Base-by-base conservation (phyloP, 352 stramenopile species). In the Plasmopara muralis region DNA sequence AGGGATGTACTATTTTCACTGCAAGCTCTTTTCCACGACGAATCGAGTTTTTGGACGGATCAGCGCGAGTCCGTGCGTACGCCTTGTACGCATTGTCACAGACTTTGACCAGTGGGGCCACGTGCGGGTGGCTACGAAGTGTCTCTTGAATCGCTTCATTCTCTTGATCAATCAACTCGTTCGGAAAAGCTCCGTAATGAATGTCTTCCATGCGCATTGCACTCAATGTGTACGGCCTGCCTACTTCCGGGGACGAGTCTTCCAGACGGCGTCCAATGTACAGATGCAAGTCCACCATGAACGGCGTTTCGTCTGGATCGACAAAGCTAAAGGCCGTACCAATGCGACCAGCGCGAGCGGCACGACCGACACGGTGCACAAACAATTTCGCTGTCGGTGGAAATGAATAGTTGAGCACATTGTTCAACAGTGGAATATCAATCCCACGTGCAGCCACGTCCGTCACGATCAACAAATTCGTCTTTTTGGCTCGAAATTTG, bases 11-110 rank as follows among this genome's bases (percentile, higher is more conserved):
- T 43, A 93, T 92, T 56, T 96, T 97, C 38, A 79, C 56, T 9
- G 70, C 77, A 43, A 99, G 70, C 31, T 91, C 87, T 77, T 98
- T 98, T 5, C 92, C 85, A 48, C 94, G 87, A 60, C 89, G 88
- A 53, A 98, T 97, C 34, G 91, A 97, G 45, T 93, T 74, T 63
- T 89, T 97, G n/a, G 87, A 97, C 30, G 96, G 88, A 60, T 99
- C 95, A 8, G 95, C 87, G 29, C 97, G 83, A 39, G 91, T 98
- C 48, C 95, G 79, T 43, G 90, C 72, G 70, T 99, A 99, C 80
- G 98, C 93, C 63, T 99, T 98, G 87, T 98, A 98, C 13, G 95
- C 87, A 64, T 99, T 99, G 7, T 83, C 86, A 51, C 90, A 98
- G 6, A 98, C 90, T 55, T 95, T 91, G 37, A 89, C 68, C 7